phyloP scores from a whole-genome alignment of 352 stramenopile genomes.

The Discostella stelligera region DNA sequence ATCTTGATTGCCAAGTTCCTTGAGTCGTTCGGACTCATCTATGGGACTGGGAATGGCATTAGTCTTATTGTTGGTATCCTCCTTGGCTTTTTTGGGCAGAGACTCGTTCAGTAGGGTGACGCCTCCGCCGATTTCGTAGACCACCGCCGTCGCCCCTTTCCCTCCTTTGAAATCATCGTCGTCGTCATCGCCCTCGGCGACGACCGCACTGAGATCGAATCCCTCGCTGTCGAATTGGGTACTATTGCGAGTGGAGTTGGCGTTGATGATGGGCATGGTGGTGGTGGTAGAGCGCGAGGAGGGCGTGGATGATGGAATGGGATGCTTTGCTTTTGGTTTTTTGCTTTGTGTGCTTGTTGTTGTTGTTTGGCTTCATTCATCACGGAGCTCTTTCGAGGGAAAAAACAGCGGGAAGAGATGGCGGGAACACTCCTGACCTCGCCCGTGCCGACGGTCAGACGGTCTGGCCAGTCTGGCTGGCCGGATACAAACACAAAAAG shows the following conservation, averaged over 20 bases:
- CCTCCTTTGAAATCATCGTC: constrained; percentile 28
- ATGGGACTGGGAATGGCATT: constrained; percentile 10
- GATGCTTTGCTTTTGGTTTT: too few relatives aligned
- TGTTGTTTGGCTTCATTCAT: constrained; percentile 1
- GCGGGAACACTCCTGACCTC: too few relatives aligned
- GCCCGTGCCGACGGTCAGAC: too few relatives aligned
- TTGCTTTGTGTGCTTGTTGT: not conserved
- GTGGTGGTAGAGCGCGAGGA: not conserved
- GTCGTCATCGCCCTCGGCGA: not conserved
- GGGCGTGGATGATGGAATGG: too few relatives aligned
- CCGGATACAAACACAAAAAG: not conserved
- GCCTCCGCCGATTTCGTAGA: constrained; percentile 75
- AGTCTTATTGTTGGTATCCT: not conserved
- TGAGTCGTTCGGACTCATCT: constrained; percentile 56
- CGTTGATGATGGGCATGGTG: not conserved
- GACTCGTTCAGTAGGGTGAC: constrained; percentile 24
- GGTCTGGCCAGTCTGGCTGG: too few relatives aligned
- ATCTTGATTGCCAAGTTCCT: constrained; percentile 66
- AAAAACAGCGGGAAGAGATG: too few relatives aligned
- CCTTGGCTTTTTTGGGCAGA: constrained; percentile 1
- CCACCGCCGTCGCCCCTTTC: constrained; percentile 20
- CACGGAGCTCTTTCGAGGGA: too few relatives aligned
- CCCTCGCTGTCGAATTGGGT: constrained; percentile 61
- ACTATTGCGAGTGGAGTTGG: constrained; percentile 1
- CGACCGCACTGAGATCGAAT: constrained; percentile 66